Evolutionary conservation across 768 basidiomycete species (phyloP).

Genomic region (Pisolithus orientalis): DNA sequence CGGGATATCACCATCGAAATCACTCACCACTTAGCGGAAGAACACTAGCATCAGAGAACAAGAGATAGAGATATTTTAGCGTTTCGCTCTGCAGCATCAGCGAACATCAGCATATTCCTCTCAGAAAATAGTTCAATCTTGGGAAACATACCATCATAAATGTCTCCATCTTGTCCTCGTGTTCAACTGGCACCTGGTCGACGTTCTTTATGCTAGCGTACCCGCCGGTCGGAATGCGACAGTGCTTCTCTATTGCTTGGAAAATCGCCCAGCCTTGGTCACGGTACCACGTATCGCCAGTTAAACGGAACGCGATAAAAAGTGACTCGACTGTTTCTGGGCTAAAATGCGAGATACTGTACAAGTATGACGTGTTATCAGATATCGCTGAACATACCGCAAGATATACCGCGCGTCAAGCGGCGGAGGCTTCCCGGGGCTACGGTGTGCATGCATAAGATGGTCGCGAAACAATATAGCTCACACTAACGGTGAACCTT

Average conservation of each 20-base stretch:
- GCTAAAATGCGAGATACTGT: conserved; percentile 28
- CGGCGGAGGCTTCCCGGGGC: conserved; percentile 26
- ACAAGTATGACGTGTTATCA: not conserved
- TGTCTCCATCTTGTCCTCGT: conserved; percentile 93
- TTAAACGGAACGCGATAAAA: conserved; percentile 86
- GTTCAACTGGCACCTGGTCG: conserved; percentile 58
- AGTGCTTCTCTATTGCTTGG: conserved; percentile 81
- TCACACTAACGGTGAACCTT: conserved; percentile 55
- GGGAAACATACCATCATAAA: conserved; percentile 68
- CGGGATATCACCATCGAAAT: not conserved
- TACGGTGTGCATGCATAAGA: conserved; percentile 5
- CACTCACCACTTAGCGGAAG: conserved; percentile 69
- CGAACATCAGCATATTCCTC: not conserved
- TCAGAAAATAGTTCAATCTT: not conserved
- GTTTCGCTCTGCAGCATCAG: conserved; percentile 63
- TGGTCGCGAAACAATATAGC: conserved; percentile 1
- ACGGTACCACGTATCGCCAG: conserved; percentile 77
- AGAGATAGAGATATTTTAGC: conserved; percentile 82
- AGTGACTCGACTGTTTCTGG: conserved; percentile 95
- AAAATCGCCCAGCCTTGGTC: conserved; percentile 87
- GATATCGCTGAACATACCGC: conserved; percentile 38
- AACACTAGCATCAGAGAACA: conserved; percentile 72
- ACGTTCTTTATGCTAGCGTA: conserved; percentile 84
- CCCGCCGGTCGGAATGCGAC: conserved; percentile 69
- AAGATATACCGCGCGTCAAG: conserved; percentile 94